phyloP scores from a whole-genome alignment of 768 basidiomycete genomes.

The Pleurotus cornucopiae region DNA sequence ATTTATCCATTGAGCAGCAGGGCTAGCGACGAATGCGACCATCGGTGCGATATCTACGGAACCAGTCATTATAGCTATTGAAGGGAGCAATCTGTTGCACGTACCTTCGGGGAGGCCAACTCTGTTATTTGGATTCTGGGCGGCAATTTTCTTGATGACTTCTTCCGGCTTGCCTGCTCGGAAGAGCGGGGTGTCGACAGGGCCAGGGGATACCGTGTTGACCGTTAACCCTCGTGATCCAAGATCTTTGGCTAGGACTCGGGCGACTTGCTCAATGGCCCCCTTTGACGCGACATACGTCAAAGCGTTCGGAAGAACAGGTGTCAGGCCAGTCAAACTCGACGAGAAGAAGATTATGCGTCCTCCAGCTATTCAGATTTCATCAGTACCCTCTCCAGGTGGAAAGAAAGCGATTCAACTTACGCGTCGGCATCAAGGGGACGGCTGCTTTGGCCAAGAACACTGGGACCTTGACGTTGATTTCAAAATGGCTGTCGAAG shows the following conservation, averaged over 20 bases:
- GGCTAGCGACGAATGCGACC: constrained; percentile 49
- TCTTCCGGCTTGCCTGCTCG: constrained; percentile 47
- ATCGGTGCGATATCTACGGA: constrained; percentile 42
- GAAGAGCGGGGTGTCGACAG: constrained; percentile 53
- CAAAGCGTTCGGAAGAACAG: constrained; percentile 42
- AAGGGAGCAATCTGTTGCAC: not conserved
- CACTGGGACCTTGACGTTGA: constrained; percentile 57
- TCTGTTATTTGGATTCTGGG: constrained; percentile 41
- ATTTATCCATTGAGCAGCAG: constrained; percentile 53
- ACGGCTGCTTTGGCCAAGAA: constrained; percentile 49
- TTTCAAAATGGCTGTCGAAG: constrained; percentile 46
- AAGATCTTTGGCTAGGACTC: constrained; percentile 58
- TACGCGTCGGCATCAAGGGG: constrained; percentile 38
- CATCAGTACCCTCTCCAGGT: not conserved
- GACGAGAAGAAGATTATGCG: constrained; percentile 57
- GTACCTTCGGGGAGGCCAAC: constrained; percentile 37
- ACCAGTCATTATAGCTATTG: not conserved
- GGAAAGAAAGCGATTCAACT: constrained; percentile 11
- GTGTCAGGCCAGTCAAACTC: constrained; percentile 40
- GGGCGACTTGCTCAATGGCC: constrained; percentile 54
- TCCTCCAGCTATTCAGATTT: constrained; percentile 35
- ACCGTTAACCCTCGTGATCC: constrained; percentile 49
- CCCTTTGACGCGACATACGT: constrained; percentile 54
- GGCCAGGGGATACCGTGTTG: constrained; percentile 39
- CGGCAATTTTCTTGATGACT: constrained; percentile 40